A percentile compares a stretch with the other conserved stretches of the same genome.
Conservation (phyloP, 495 filamentous ascomycete genomes). For the Podospora bellae-mahoneyi region DNA sequence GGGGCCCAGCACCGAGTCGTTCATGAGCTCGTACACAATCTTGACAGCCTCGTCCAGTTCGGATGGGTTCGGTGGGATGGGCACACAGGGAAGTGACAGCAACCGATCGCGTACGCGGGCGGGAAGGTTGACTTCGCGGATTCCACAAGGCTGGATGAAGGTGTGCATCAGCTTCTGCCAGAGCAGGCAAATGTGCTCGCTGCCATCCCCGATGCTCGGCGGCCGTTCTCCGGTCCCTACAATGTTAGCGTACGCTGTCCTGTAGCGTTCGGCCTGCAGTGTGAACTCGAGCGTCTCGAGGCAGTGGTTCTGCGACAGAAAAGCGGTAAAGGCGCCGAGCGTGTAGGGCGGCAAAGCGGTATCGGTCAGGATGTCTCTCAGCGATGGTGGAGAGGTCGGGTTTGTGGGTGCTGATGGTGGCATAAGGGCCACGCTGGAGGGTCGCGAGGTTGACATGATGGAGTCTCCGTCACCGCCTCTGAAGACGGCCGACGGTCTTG, state of each 20-base stretch:
- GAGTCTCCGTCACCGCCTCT: slow-evolving; percentile 43
- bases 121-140: slow-evolving; percentile 90
- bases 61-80: slow-evolving; percentile 71
- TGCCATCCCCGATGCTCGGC: slow-evolving; percentile 44
- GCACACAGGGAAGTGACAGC: slow-evolving; percentile 57
- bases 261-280: slow-evolving; percentile 89
- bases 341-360: slow-evolving; percentile 88
- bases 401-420: slow-evolving; percentile 29
- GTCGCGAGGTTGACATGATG: slow-evolving; percentile 45
- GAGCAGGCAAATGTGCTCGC: slow-evolving; percentile 69
- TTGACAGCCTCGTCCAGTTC: slow-evolving; percentile 83
- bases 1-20: slow-evolving; percentile 84
- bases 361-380: slow-evolving; percentile 85
- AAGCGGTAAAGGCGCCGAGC: slow-evolving; percentile 91
- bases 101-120: slow-evolving; percentile 78
- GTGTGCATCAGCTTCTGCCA: slow-evolving; percentile 64
- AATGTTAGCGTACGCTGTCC: slow-evolving; percentile 64
- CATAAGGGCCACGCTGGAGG: slow-evolving; percentile 45
- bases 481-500: slow-evolving; percentile 37
- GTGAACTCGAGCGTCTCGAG: slow-evolving; percentile 97
- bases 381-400: slow-evolving; percentile 65
- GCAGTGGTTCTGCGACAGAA: slow-evolving; percentile 96
- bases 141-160: slow-evolving; percentile 76
- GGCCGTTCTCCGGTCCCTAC: slow-evolving; percentile 24
- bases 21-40: slow-evolving; percentile 93